Evolutionary conservation across 768 basidiomycete genomes (phyloP).

Genomic region (Russula abietina): DNA sequence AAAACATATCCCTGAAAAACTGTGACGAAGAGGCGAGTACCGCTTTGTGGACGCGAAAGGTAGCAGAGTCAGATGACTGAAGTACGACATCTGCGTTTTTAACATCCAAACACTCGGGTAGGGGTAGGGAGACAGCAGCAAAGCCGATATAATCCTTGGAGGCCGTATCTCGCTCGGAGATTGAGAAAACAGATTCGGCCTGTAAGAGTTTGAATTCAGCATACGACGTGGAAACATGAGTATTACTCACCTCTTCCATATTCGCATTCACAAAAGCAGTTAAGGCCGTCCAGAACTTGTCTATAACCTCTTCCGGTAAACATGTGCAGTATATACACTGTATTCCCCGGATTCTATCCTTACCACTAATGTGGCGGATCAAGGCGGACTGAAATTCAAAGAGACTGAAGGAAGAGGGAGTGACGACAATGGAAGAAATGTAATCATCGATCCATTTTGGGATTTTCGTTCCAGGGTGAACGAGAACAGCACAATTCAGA

Average conservation of each 20-base stretch:
- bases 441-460: constrained; percentile 9
- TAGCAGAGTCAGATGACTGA: constrained; percentile 6
- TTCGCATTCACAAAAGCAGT: not conserved
- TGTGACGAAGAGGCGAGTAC: constrained; percentile 31
- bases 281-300: constrained; percentile 5
- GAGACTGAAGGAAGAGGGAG: not conserved
- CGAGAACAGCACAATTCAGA: not conserved
- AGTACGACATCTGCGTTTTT: constrained; percentile 5
- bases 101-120: not conserved
- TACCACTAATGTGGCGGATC: not conserved
- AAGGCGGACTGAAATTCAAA: not conserved
- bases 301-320: not conserved
- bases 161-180: not conserved
- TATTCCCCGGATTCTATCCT: too few relatives aligned
- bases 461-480: not conserved
- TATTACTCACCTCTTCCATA: not conserved
- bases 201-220: not conserved
- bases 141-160: not conserved
- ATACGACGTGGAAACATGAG: not conserved
- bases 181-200: not conserved
- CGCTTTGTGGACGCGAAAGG: constrained; percentile 30
- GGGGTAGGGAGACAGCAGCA: not conserved
- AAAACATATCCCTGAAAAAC: constrained; percentile 32
- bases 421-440: not conserved
- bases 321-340: not conserved